Conservation (phyloP, 106 monocot species). For the Iris macrosiphon region DNA sequence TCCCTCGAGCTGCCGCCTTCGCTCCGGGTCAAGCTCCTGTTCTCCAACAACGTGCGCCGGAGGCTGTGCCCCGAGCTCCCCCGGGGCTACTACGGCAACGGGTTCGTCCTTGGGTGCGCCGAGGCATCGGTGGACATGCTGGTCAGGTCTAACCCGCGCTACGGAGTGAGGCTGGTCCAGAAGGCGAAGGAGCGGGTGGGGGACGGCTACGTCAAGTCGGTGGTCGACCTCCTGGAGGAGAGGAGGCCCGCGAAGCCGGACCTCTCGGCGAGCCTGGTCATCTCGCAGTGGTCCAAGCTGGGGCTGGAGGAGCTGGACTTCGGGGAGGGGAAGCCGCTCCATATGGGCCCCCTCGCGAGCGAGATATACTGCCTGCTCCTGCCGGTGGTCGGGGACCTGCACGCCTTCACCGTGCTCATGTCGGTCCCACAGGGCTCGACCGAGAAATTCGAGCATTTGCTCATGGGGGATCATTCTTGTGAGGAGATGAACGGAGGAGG, state of each 20-base stretch:
- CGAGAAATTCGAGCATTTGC: slow-evolving; percentile 38
- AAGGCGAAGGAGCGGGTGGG: slow-evolving; percentile 52
- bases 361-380: slow-evolving; percentile 85
- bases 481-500: too few species aligned
- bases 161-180: slow-evolving; percentile 43
- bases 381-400: slow-evolving; percentile 63
- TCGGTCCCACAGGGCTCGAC: slow-evolving; percentile 64
- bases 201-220: slow-evolving; percentile 46
- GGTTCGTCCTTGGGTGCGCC: slow-evolving; percentile 71
- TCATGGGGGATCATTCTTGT: too few species aligned
- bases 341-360: slow-evolving; percentile 78
- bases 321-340: slow-evolving; percentile 56
- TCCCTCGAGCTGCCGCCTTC: slow-evolving; percentile 24
- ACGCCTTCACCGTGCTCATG: slow-evolving; percentile 61
- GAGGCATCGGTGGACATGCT: slow-evolving; percentile 36
- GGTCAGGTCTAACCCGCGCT: slow-evolving; percentile 13
- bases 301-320: slow-evolving; percentile 90
- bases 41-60: slow-evolving; percentile 43
- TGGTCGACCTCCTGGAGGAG: slow-evolving; percentile 65
- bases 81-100: slow-evolving; percentile 67
- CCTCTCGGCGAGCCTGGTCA: slow-evolving; percentile 62
- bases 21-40: slow-evolving; percentile 52
- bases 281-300: slow-evolving; percentile 84
- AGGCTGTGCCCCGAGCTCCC: slow-evolving; percentile 48
- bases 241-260: slow-evolving; percentile 44